Evolutionary conservation across 306 rosid species (phyloP), one percentile per base, ranked within the genome.

Genomic region (Quercus mongolica): DNA sequence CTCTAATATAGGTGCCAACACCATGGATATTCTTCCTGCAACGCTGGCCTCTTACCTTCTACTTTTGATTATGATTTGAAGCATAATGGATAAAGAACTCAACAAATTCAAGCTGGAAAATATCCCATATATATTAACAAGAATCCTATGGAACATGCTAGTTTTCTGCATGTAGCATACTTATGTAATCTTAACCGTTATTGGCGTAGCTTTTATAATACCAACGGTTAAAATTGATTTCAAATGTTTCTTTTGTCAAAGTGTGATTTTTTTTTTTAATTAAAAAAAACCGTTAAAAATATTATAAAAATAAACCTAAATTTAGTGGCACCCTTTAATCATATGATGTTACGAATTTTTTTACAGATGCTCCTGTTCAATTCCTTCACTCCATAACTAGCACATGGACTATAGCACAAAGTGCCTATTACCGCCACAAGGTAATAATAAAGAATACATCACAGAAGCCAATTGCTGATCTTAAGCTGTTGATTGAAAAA

Each of bases 381-480:
- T 82, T 94, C 57, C 72, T 94, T 57, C 97, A 94, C 89, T 77
- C 97, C 71, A 88, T 94, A 20, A 87, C 85, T 6, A 76, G 84
- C 78, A 83, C 92, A 31, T 94, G 98, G 98, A 81, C 51, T 0
- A 76, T 75, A 20, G 91, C 88, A 30, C 62, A 69, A 20, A 74
- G 77, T 51, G 84, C 83, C 1, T 85, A 88, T 70, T 94, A 90
- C 76, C 86, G 92, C 19, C 98, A 94, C 93, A 89, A 67, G 83
- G 97, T 94, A 69, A 56, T 83, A 62, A 80, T 94, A 35, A 92
- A 89, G 89, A 94, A 92, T 86, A 86, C 82, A 62, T 94, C 94
- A 21, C 31, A 59, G 80, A 90, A 89, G 87, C 89, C 90, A 61
- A 82, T 94, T 19, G 80, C 87, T 13, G 80, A 84, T 54, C 85